Base-by-base conservation (phyloP, 257 asterid species). In the Ehretia macrophylla region DNA sequence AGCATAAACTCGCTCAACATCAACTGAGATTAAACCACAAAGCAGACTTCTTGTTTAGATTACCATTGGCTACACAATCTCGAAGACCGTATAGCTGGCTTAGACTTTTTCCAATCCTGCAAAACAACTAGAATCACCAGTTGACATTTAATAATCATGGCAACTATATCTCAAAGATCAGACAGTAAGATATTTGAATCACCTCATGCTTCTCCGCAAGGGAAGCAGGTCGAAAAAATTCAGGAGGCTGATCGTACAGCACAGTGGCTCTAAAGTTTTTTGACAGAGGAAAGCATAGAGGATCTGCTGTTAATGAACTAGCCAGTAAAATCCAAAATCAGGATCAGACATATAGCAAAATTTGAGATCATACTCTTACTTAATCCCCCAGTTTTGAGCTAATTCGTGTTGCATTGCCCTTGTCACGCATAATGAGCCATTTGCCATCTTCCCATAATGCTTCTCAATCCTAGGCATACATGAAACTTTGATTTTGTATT, bases 351-450 rank as follows among this genome's bases (percentile, higher is more conserved):
- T 47, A 62, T 8, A 32, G 37, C 22, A 19, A 59, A 45, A 12
- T 40, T 51, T 42, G 14, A 67, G 51, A 59, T 70, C 59, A 56
- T 20, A 56, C 52, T 69, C 93, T 72, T 81, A 92, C 97, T 79
- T 75, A 42, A 92, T 79, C 49, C 95, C 93, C 97, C 99, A 92
- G 82, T 88, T 92, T 67, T 81, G 90, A 54, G 88, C 84, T 79
- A 92, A 77, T 69, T 92, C 99, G 67, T 86, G 99, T 69, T 92
- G 96, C 99, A 92, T 92, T 67, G 99, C 97, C 76, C 56, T 85
- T 8, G 99, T 92, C 73, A 92, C 97, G 55, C 99, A 92, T 73
- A 92, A 75, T 72, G 99, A 86, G 66, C 99, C 96, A 78, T 76
- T 70, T 50, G 99, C 95, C 95, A 68, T 83, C 67, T 74, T 84